A percentile compares a stretch with the other conserved stretches of the same genome.
phyloP scores from a whole-genome alignment of 1,284 basidiomycete species.

The Quambalaria eucalypti region DNA sequence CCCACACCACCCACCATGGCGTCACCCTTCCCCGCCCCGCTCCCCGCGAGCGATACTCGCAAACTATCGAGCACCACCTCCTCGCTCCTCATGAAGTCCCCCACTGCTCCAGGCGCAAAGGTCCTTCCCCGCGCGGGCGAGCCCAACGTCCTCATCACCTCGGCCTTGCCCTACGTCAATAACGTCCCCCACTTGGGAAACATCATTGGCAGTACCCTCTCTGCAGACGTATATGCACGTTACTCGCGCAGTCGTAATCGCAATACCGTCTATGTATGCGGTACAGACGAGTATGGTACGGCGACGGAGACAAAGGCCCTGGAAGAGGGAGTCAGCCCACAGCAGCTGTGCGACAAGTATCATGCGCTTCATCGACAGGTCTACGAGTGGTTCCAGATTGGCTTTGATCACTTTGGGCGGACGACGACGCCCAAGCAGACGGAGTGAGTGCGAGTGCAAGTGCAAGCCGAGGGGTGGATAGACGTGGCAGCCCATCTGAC shows the following conservation, averaged over 20 bases:
- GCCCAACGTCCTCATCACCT: constrained; percentile 68
- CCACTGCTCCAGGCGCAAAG: constrained; percentile 18
- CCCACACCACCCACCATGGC: constrained; percentile 24
- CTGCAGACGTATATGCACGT: constrained; percentile 92
- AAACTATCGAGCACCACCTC: constrained; percentile 17
- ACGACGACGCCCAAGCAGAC: constrained; percentile 87
- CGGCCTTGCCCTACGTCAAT: constrained; percentile 92
- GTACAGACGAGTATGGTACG: constrained; percentile 97
- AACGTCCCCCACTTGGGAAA: constrained; percentile 98
- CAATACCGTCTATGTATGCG: constrained; percentile 69
- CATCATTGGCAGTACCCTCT: constrained; percentile 91
- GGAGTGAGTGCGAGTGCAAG: constrained; percentile 55
- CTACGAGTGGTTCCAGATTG: constrained; percentile 85
- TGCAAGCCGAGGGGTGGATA: not conserved
- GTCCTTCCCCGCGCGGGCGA: constrained; percentile 36
- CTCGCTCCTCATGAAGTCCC: constrained; percentile 37
- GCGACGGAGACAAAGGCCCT: constrained; percentile 95
- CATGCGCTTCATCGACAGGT: constrained; percentile 79
- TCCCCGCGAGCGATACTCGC: constrained; percentile 20
- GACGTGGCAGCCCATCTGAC: not conserved
- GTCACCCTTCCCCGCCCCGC: constrained; percentile 37
- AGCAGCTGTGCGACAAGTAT: constrained; percentile 88
- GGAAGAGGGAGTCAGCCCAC: constrained; percentile 81
- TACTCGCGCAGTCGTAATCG: constrained; percentile 55
- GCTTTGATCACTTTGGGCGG: constrained; percentile 93